A percentile compares a stretch with the other conserved stretches of the same genome.
phyloP scores from a whole-genome alignment of 805 yeast genomes.

The Tetrapisispora pingtungensis region DNA sequence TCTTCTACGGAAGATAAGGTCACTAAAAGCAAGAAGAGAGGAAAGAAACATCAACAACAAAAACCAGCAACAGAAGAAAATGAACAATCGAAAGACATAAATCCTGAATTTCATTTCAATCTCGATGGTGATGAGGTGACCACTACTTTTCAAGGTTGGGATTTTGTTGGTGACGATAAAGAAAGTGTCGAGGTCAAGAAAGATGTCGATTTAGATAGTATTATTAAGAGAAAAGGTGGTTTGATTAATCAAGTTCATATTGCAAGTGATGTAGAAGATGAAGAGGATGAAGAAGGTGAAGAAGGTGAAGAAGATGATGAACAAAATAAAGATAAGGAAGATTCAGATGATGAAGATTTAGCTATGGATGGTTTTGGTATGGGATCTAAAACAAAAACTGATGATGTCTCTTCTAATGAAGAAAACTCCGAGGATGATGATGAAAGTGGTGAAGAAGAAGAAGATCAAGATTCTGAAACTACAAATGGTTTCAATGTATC shows the following conservation, averaged over 20 bases:
- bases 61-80: constrained; percentile 30
- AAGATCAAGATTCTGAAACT: constrained; percentile 28
- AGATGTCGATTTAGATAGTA: constrained; percentile 80
- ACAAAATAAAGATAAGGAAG: constrained; percentile 37
- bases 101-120: constrained; percentile 66
- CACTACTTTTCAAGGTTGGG: constrained; percentile 68
- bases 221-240: constrained; percentile 81
- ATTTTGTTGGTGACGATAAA: constrained; percentile 43
- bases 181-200: constrained; percentile 27
- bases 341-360: constrained; percentile 29
- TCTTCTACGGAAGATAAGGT: constrained; percentile 6
- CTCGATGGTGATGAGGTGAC: constrained; percentile 45
- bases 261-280: constrained; percentile 31
- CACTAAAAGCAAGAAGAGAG: constrained; percentile 19
- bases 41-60: constrained; percentile 15
- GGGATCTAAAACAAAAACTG: constrained; percentile 30
- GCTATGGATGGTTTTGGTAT: constrained; percentile 33
- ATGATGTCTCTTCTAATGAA: constrained; percentile 20
- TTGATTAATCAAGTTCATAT: constrained; percentile 44
- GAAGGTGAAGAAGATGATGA: constrained; percentile 37
- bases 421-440: constrained; percentile 23
- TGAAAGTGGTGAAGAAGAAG: constrained; percentile 13
- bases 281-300: constrained; percentile 33
- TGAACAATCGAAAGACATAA: constrained; percentile 43
- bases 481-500: constrained; percentile 5